These are phyloP conservation scores for Tanacetum coccineum DNA, from an alignment of 129 eudicot species.

Conservation along the genomic window DNA sequence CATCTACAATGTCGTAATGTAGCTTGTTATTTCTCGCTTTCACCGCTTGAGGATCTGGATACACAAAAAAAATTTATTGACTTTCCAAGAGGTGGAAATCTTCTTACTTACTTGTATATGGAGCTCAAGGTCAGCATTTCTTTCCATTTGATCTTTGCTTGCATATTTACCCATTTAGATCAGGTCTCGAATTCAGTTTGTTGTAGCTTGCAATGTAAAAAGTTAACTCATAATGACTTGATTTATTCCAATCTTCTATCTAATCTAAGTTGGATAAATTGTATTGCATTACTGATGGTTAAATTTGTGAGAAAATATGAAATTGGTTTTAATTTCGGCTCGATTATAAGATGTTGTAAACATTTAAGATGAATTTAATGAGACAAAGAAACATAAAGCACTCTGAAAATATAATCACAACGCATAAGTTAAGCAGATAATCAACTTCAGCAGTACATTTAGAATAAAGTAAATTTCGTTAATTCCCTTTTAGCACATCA, in stretches of 20 bases:
- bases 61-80: slow-evolving; percentile 45
- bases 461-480: no score
- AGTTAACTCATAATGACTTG: not conserved
- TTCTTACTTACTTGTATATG: slow-evolving; percentile 74
- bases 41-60: slow-evolving; percentile 46
- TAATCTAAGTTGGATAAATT: not conserved
- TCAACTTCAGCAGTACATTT: no score
- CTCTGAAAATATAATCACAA: no score
- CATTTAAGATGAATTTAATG: no score
- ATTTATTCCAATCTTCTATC: not conserved
- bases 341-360: no score
- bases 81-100: slow-evolving; percentile 82
- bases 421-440: no score
- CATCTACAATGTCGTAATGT: slow-evolving; percentile 57
- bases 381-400: no score
- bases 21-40: slow-evolving; percentile 39
- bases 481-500: no score
- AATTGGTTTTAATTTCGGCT: not conserved
- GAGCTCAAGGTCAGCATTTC: slow-evolving; percentile 67
- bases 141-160: not conserved
- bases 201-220: not conserved
- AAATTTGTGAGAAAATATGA: not conserved
- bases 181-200: not conserved
- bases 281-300: not conserved
- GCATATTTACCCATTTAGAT: not conserved